Conservation (phyloP, 2,329 filamentous ascomycete genomes). For the Pseudogymnoascus sp. region DNA sequence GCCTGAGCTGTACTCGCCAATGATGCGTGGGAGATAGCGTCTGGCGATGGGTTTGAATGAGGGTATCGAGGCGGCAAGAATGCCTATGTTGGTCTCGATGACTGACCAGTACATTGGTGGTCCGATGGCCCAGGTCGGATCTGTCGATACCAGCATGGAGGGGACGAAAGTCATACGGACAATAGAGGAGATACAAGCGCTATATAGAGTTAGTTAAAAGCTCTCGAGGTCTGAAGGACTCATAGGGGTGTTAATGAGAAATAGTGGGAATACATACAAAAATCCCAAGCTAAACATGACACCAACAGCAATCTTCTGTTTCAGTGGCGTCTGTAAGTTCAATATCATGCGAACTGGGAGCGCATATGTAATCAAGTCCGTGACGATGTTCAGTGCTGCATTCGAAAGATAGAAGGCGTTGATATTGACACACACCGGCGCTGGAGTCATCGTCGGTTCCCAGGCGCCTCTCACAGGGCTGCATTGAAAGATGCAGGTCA, state of each 20-base stretch:
- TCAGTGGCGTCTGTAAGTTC: conserved; percentile 35
- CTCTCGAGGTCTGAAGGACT: neutral
- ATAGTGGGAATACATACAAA: conserved; percentile 7
- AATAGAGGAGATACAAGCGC: conserved; percentile 38
- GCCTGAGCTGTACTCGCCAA: conserved; percentile 17
- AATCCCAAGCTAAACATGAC: conserved; percentile 31
- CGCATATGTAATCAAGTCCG: conserved; percentile 37
- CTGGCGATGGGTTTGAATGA: conserved; percentile 33
- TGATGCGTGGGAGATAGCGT: conserved; percentile 33
- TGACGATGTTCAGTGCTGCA: conserved; percentile 38
- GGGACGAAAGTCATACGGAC: conserved; percentile 39
- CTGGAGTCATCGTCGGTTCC: conserved; percentile 24
- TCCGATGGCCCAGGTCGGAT: conserved; percentile 30
- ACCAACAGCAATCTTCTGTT: conserved; percentile 36
- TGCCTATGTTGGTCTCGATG: conserved; percentile 35
- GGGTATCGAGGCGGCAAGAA: conserved; percentile 35
- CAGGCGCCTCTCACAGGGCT: conserved; percentile 33
- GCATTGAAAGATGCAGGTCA: conserved; percentile 38
- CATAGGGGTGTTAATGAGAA: neutral
- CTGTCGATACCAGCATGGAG: conserved; percentile 31
- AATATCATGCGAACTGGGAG: conserved; percentile 37
- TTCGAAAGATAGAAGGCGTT: conserved; percentile 40
- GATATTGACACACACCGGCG: conserved; percentile 33
- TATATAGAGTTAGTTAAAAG: conserved; percentile 15
- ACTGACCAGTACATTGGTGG: conserved; percentile 38